phyloP scores from a whole-genome alignment of 148 eudicot species.

The Rheum nobile region DNA sequence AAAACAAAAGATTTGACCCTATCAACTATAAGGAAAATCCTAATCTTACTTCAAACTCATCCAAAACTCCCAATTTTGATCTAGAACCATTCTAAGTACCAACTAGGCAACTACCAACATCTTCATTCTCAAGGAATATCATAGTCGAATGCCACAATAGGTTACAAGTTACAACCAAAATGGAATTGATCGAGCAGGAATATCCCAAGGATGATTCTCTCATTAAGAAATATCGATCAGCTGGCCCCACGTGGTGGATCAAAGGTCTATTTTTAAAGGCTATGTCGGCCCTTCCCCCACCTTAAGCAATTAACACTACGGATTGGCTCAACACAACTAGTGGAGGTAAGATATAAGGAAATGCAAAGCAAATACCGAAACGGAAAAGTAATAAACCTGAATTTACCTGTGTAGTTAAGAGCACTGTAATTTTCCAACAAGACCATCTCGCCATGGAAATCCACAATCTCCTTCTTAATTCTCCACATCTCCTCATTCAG shows the following conservation, averaged over 20 bases:
- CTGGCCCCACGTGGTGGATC: background rate
- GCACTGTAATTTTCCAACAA: conserved; percentile 79
- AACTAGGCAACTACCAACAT: background rate
- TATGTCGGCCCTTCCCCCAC: background rate
- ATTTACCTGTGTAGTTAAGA: conserved; percentile 79
- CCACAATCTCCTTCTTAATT: conserved; percentile 54
- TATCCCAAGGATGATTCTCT: background rate
- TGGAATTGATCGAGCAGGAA: background rate
- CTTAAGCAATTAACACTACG: background rate
- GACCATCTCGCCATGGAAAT: conserved; percentile 89
- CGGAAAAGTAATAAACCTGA: background rate
- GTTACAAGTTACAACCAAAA: background rate
- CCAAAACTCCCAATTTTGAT: background rate
- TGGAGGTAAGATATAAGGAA: background rate
- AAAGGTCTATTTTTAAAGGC: background rate
- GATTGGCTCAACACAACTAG: background rate
- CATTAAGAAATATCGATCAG: background rate
- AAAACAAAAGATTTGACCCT: background rate
- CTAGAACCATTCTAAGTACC: background rate
- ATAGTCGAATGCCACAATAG: background rate
- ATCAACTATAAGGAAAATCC: background rate
- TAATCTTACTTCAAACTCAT: background rate
- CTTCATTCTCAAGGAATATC: background rate
- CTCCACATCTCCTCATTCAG: conserved; percentile 49
- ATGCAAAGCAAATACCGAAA: background rate